Percentiles rank a stretch among this genome's conserved stretches.
Evolutionary conservation across 371 early-diverging fungal species (phyloP).

Genomic region (Lichtheimia ramosa): DNA sequence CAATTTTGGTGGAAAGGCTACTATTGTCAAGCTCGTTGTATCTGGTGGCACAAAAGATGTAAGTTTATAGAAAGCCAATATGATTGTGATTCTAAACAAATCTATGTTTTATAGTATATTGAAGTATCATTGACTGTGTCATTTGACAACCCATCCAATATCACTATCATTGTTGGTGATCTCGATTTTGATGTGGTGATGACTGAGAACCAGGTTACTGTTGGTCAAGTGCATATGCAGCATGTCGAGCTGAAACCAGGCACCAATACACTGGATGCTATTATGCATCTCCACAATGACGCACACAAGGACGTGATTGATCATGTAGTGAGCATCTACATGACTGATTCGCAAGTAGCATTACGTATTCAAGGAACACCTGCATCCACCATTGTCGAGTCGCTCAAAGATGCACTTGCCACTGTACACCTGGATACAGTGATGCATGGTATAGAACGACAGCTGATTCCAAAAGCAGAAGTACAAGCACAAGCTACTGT

Average conservation of each 20-base stretch:
- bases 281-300: conserved; percentile 26
- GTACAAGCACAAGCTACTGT: conserved; percentile 30
- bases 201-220: conserved; percentile 23
- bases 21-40: conserved; percentile 36
- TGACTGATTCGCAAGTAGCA: conserved; percentile 39
- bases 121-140: conserved; percentile 5
- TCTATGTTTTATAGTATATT: neutral
- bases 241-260: conserved; percentile 51
- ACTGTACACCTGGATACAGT: conserved; percentile 38
- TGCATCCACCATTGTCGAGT: conserved; percentile 38
- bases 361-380: conserved; percentile 40
- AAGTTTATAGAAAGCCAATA: neutral
- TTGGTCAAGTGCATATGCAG: conserved; percentile 40
- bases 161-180: conserved; percentile 54
- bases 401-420: conserved; percentile 41
- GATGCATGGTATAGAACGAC: conserved; percentile 44
- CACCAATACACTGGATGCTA: conserved; percentile 36
- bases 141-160: conserved; percentile 44
- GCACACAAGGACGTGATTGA: conserved; percentile 16
- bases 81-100: neutral
- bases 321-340: conserved; percentile 33
- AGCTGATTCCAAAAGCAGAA: conserved; percentile 36
- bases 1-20: conserved; percentile 38
- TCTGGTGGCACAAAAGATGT: conserved; percentile 33
- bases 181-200: conserved; percentile 46